Conservation (phyloP, 2,329 filamentous ascomycete species). For the Trichoderma atroviride region DNA sequence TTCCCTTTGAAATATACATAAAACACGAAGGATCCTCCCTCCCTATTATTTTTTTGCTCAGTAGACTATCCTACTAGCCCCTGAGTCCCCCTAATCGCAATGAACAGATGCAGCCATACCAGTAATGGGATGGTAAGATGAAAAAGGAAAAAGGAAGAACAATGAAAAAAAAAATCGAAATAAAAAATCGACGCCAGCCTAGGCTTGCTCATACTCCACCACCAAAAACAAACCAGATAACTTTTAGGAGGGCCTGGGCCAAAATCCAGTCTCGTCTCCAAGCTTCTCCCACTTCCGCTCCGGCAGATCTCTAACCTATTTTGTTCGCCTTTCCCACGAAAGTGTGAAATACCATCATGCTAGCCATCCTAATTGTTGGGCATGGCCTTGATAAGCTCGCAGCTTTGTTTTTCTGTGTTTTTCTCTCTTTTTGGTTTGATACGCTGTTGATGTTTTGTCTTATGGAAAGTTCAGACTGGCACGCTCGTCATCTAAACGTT, state of each 20-base stretch:
- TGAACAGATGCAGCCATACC: conserved; percentile 28
- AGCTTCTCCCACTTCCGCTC: conserved; percentile 3
- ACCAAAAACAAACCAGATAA: conserved; percentile 27
- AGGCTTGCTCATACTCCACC: conserved; percentile 32
- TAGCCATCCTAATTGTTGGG: neutral
- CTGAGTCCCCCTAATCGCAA: conserved; percentile 17
- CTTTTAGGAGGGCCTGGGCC: conserved; percentile 37
- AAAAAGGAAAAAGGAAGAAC: conserved; percentile 23
- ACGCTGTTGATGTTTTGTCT: neutral
- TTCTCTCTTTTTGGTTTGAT: neutral
- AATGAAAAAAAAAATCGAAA: neutral
- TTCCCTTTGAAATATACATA: conserved; percentile 27
- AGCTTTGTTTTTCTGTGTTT: neutral
- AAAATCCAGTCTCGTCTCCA: conserved; percentile 37
- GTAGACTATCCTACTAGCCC: conserved; percentile 10
- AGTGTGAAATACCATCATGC: neutral
- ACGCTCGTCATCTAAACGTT: conserved; percentile 43
- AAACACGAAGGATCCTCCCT: conserved; percentile 21
- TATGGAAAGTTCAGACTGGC: neutral
- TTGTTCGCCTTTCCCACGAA: neutral
- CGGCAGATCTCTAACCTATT: neutral
- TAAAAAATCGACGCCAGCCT: conserved; percentile 28
- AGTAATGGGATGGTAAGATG: conserved; percentile 31
- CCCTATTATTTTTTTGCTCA: conserved; percentile 22
- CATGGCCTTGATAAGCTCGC: neutral